Evolutionary conservation across 441 rosid genomes (phyloP), one percentile per base, ranked within the genome.

Genomic region (Pelargonium myrrhifolium): DNA sequence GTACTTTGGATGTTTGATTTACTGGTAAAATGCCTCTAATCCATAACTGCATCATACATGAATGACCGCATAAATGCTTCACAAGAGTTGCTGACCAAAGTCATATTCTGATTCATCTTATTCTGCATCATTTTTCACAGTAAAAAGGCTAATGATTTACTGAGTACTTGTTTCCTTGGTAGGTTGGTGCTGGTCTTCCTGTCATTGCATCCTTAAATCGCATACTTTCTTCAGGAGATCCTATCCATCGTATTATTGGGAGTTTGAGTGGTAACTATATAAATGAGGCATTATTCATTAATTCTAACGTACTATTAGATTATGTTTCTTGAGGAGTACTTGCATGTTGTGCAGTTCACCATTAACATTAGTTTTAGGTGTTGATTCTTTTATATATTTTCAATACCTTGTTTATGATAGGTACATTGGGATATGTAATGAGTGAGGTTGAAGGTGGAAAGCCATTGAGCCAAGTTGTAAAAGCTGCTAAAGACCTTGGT

Each of bases 141-240:
- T 51, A 18, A 77, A 68, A 12, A 11, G 9, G 60, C 21, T 22
- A 51, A 51, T 28, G 35, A 3, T 51, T 15, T 15, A 49, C 58
- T 68, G 26, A 62, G 59, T 69, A 64, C 62, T 67, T 8, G 67
- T 76, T 17, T 74, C 65, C 70, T 69, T 70, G 40, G 40, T 70
- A 93, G 98, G 98, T 91, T 73, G 99, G 96, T 72, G 99, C 97
- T 68, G 95, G 97, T 45, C 97, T 93, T 86, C 99, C 99, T 62
- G 85, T 93, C 68, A 88, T 91, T 56, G 82, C 90, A 66, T 84
- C 97, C 58, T 70, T 91, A 75, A 89, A 82, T 76, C 95, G 96
- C 26, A 79, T 91, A 73, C 74, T 91, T 73, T 84, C 85, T 22
- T 91, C 99, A 3, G 99, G 99, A 75, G 95, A 91, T 66, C 85